phyloP scores from a whole-genome alignment of 225 moss, liverwort and hornwort genomes.

The Sphagnum contortum region DNA sequence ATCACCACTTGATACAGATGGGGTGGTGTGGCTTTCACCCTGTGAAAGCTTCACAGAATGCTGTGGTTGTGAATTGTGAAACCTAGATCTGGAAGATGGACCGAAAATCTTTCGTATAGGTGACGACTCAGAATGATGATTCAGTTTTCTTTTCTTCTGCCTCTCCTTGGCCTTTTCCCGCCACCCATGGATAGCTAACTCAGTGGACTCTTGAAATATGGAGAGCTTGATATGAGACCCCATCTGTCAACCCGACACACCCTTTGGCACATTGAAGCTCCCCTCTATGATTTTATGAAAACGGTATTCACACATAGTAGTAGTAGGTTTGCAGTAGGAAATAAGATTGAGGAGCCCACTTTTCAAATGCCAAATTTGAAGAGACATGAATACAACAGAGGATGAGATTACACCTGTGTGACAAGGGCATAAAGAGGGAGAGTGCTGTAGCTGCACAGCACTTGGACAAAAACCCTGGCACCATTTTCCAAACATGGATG shows the following conservation, averaged over 20 bases:
- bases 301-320: too few species aligned
- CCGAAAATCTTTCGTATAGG: background rate
- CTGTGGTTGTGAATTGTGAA: slow-evolving; percentile 18
- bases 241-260: slow-evolving; percentile 22
- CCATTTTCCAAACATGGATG: background rate
- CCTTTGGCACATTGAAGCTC: too few species aligned
- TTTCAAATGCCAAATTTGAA: too few species aligned
- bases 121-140: background rate
- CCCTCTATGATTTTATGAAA: too few species aligned
- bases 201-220: slow-evolving; percentile 24
- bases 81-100: slow-evolving; percentile 20
- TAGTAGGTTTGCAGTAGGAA: too few species aligned
- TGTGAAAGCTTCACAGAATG: background rate
- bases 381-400: too few species aligned
- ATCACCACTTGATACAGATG: slow-evolving; percentile 9
- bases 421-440: slow-evolving; percentile 80
- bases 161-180: slow-evolving; percentile 29
- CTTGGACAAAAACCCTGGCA: slow-evolving; percentile 49
- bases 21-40: background rate
- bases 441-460: slow-evolving; percentile 64
- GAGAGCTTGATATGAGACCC: slow-evolving; percentile 49
- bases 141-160: slow-evolving; percentile 11
- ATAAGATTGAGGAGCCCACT: too few species aligned
- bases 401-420: slow-evolving; percentile 36
- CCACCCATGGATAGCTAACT: slow-evolving; percentile 26